A percentile compares a stretch with the other conserved stretches of the same genome.
Conservation (phyloP, 75 land plant species). For the Pinus albicaulis region DNA sequence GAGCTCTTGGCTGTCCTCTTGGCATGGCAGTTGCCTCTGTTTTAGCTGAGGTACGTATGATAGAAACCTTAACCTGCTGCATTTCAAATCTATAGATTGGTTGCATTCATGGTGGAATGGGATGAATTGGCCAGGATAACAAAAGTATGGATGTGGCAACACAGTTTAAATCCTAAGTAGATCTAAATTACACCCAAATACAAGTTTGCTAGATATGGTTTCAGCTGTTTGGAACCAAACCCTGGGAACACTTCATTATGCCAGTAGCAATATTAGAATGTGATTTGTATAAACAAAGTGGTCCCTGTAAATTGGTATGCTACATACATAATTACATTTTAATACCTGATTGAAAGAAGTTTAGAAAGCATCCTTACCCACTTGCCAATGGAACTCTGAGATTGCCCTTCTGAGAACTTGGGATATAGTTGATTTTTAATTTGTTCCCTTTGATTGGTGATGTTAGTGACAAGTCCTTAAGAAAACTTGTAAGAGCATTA, state of each 20-base stretch:
- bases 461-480: no score
- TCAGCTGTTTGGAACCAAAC: background rate
- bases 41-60: constrained; percentile 3
- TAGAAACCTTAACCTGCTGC: background rate
- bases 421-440: background rate
- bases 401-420: background rate
- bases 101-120: background rate
- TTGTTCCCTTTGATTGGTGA: no score
- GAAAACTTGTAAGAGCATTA: background rate
- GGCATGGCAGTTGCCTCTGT: constrained; percentile 5
- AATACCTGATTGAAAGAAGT: background rate
- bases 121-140: background rate
- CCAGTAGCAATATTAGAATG: no score
- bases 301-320: background rate
- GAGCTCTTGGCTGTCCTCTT: constrained; percentile 2
- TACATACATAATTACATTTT: background rate
- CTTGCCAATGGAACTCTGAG: background rate
- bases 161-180: background rate
- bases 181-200: background rate
- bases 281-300: background rate
- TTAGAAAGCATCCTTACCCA: background rate
- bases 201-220: background rate
- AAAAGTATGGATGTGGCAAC: no score
- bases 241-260: background rate
- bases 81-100: background rate